Conservation (phyloP, 768 basidiomycete species). For the Suillus decipiens region DNA sequence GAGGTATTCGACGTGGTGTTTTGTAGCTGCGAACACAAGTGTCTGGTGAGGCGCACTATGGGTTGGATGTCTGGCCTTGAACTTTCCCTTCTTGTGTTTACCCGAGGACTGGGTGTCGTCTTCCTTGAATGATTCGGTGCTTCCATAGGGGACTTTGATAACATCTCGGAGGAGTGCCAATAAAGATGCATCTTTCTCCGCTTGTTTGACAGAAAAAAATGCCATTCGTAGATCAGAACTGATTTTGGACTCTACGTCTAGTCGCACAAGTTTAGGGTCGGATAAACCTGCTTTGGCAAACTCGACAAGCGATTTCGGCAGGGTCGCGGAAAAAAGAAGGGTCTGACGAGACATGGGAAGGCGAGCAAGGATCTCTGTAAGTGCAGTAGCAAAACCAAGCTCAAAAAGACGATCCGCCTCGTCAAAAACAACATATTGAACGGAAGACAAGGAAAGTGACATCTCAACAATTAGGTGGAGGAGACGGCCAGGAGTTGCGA, state of each 20-base stretch:
- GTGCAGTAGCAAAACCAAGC: constrained; percentile 92
- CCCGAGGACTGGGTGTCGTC: constrained; percentile 24
- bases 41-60: constrained; percentile 85
- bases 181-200: constrained; percentile 93
- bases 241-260: constrained; percentile 96
- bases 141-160: constrained; percentile 73
- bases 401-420: constrained; percentile 99
- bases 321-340: constrained; percentile 92
- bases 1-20: constrained; percentile 98
- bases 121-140: constrained; percentile 31
- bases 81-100: constrained; percentile 55
- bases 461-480: constrained; percentile 98
- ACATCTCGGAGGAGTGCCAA: constrained; percentile 83
- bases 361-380: constrained; percentile 89
- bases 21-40: constrained; percentile 93
- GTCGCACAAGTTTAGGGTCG: constrained; percentile 92
- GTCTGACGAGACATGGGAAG: constrained; percentile 88
- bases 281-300: constrained; percentile 97
- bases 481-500: constrained; percentile 96
- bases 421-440: constrained; percentile 93
- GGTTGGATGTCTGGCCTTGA: constrained; percentile 43
- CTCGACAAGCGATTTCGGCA: constrained; percentile 94
- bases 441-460: constrained; percentile 85
- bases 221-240: constrained; percentile 92
- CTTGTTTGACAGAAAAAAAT: constrained; percentile 89